A percentile compares a stretch with the other conserved stretches of the same genome.
Evolutionary conservation across 2,329 filamentous ascomycete species (phyloP).

Genomic region (Aspergillus carbonarius): DNA sequence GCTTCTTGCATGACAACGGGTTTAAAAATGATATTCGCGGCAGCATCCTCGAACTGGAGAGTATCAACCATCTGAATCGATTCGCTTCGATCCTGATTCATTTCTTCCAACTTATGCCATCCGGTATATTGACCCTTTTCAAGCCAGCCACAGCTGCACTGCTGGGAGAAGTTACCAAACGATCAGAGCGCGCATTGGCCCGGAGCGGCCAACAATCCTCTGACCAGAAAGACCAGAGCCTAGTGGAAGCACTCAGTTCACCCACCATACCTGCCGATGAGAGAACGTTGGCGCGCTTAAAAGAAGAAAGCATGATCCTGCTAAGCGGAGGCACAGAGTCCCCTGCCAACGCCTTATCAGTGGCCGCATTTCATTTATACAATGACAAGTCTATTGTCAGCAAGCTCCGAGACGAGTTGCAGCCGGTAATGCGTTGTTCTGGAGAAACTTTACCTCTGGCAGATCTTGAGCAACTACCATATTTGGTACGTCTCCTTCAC

Average conservation of each 20-base stretch:
- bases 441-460: slow-evolving; percentile 23
- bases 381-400: slow-evolving; percentile 15
- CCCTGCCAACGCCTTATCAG: slow-evolving; percentile 28
- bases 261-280: background rate
- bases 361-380: slow-evolving; percentile 30
- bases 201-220: no score
- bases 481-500: slow-evolving; percentile 27
- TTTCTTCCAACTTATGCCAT: no score
- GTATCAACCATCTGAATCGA: no score
- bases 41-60: no score
- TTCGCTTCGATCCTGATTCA: no score
- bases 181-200: no score
- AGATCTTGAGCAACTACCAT: slow-evolving; percentile 43
- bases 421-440: slow-evolving; percentile 27
- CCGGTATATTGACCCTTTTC: no score
- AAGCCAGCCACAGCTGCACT: no score
- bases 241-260: background rate
- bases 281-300: background rate
- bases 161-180: no score
- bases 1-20: no score
- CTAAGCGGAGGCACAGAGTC: slow-evolving; percentile 44
- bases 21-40: no score
- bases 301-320: slow-evolving; percentile 40
- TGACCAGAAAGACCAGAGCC: no score
- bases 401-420: slow-evolving; percentile 30